phyloP scores from a whole-genome alignment of 2,329 filamentous ascomycete genomes.

The Ophiostoma quercus region DNA sequence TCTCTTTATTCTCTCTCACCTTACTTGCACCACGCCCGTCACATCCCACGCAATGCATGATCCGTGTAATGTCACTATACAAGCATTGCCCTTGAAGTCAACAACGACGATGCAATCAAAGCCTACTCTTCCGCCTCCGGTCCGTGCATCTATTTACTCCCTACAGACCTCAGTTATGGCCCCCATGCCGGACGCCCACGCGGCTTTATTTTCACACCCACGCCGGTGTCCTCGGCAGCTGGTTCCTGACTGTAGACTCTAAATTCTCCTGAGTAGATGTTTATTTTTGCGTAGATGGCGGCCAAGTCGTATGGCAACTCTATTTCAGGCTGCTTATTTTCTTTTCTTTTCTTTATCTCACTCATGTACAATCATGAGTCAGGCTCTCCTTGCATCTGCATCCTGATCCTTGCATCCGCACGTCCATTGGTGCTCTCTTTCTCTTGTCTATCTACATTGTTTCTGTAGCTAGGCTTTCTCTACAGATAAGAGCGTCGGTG shows the following conservation, averaged over 20 bases:
- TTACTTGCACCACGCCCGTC: neutral
- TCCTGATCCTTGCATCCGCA: no score
- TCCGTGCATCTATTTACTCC: neutral
- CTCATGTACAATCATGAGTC: neutral
- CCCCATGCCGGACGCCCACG: conserved; percentile 2
- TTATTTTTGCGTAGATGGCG: no score
- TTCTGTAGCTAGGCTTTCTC: no score
- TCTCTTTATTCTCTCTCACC: no score
- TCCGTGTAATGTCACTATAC: no score
- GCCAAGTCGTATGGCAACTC: no score
- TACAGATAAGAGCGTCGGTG: conserved; percentile 1
- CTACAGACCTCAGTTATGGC: neutral
- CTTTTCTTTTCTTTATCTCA: neutral
- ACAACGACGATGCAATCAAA: no score
- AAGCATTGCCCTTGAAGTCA: no score
- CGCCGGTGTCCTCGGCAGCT: neutral
- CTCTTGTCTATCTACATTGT: no score
- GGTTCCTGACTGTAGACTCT: neutral
- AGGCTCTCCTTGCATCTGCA: neutral
- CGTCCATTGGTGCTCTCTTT: no score
- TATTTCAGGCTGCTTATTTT: neutral
- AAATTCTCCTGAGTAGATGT: neutral
- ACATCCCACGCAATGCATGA: no score
- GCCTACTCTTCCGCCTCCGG: neutral
- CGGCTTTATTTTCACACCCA: neutral